Evolutionary conservation across 805 yeast genomes (phyloP).

Genomic region (Candida silvicultrix): DNA sequence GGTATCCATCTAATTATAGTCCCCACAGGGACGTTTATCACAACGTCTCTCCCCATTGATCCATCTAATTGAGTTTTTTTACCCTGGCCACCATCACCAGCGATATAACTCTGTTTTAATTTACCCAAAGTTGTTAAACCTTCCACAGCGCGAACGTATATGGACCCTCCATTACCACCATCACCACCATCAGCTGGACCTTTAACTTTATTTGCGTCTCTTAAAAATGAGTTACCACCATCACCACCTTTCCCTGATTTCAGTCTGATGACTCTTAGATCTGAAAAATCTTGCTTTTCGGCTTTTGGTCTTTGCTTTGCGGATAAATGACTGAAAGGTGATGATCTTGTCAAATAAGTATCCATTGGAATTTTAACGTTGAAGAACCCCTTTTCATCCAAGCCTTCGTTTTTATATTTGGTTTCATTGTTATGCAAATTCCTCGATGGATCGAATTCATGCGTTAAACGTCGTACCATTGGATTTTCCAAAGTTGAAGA

Average conservation of each 20-base stretch:
- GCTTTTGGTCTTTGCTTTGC: constrained; percentile 37
- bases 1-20: constrained; percentile 84
- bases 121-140: constrained; percentile 68
- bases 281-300: constrained; percentile 44
- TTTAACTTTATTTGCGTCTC: constrained; percentile 76
- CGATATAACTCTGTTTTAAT: constrained; percentile 59
- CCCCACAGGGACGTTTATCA: constrained; percentile 88
- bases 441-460: constrained; percentile 2
- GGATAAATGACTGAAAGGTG: constrained; percentile 32
- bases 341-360: constrained; percentile 15
- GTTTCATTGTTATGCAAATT: neutral
- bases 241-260: constrained; percentile 83
- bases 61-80: constrained; percentile 70
- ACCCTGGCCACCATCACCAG: constrained; percentile 68
- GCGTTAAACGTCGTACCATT: neutral
- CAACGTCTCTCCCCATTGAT: constrained; percentile 69
- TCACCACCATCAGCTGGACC: constrained; percentile 99
- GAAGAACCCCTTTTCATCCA: constrained; percentile 4
- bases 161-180: constrained; percentile 90
- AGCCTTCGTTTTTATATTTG: neutral
- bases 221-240: constrained; percentile 78
- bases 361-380: constrained; percentile 3
- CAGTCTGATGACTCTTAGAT: constrained; percentile 60
- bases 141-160: constrained; percentile 75
- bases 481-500: neutral